Base-by-base conservation (phyloP, 768 basidiomycete species). In the Boletales sp. region DNA sequence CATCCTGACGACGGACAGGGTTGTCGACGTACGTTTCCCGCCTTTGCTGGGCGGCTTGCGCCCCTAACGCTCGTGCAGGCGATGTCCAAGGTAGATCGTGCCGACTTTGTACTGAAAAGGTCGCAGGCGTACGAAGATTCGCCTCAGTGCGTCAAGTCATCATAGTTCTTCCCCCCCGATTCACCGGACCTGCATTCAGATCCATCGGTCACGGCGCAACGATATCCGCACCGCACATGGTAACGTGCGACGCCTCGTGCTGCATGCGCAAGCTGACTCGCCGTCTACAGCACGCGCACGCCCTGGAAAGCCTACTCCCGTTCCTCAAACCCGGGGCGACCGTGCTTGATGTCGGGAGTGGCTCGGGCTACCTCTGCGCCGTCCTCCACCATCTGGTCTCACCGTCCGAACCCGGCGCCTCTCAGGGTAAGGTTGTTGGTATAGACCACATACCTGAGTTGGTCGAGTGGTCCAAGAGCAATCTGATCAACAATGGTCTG, bases 181-280 rank as follows among this genome's bases (percentile, higher is more conserved):
- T 21, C 28, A 38, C 41, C 15, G 13, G 39, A 54, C 21, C 30
- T 40, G 19, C 12, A 52, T 53, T 33, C 59, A 89, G 88, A 64
- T 53, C 75, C 15, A 93, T 94, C 45, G 87, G 89, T 2, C 79
- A 87, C 60, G 85, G 83, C 12, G 94, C 94, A 13, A 99, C 95
- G 0, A 97, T 99, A 54, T 91, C 88, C 35, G 95, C 95, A 0
- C 95, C 95, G 1, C 95, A 99, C 65, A 98, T 98, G 94, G 88
- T 86, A n/a, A 46, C 63, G 61, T 37, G 30, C 7, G 10, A 30
- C 25, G 18, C n/a, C 41, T 40, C 41, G 25, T 21, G 21, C 34
- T 43, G n/a, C 45, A 4, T 4, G 43, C 10, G 17, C 36, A 10
- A 30, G 39, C 38, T 46, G 9, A 43, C 44, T 28, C 15, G 21